A percentile compares a stretch with the other conserved stretches of the same genome.
phyloP scores from a whole-genome alignment of 2,329 filamentous ascomycete genomes.

The Fusarium pseudonygamai region DNA sequence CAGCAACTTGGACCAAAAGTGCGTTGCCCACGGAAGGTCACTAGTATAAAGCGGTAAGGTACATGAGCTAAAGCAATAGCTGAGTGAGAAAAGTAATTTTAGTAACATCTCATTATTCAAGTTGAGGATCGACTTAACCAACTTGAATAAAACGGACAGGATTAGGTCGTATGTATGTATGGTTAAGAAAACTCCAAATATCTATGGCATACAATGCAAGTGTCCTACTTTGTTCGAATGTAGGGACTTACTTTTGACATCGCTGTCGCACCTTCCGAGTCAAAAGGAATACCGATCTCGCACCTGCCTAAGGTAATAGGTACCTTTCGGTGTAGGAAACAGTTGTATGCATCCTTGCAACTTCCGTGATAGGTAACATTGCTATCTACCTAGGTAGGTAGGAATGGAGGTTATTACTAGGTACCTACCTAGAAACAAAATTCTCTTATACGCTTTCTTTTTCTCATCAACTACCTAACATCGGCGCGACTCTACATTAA shows the following conservation, averaged over 20 bases:
- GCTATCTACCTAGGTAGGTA: too few species aligned
- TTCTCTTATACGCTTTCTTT: not conserved
- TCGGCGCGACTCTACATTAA: not conserved
- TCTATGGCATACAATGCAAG: not conserved
- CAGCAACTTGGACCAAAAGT: not conserved
- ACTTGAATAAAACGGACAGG: not conserved
- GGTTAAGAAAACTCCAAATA: not conserved
- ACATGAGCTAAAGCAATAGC: slow-evolving; percentile 19
- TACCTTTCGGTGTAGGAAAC: not conserved
- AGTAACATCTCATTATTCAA: not conserved
- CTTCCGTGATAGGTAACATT: not conserved
- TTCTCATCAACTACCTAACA: not conserved
- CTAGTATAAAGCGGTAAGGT: not conserved
- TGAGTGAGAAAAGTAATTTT: not conserved
- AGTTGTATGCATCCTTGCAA: not conserved
- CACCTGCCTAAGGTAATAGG: not conserved
- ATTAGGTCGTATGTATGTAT: not conserved
- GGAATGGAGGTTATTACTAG: not conserved
- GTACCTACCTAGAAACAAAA: not conserved
- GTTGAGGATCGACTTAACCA: not conserved
- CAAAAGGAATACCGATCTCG: not conserved
- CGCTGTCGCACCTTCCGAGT: not conserved
- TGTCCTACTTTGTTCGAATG: not conserved
- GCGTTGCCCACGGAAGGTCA: not conserved
- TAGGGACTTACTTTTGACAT: not conserved